Evolutionary conservation across 2,329 filamentous ascomycete species (phyloP).

Genomic region (Colletotrichum tropicicola): DNA sequence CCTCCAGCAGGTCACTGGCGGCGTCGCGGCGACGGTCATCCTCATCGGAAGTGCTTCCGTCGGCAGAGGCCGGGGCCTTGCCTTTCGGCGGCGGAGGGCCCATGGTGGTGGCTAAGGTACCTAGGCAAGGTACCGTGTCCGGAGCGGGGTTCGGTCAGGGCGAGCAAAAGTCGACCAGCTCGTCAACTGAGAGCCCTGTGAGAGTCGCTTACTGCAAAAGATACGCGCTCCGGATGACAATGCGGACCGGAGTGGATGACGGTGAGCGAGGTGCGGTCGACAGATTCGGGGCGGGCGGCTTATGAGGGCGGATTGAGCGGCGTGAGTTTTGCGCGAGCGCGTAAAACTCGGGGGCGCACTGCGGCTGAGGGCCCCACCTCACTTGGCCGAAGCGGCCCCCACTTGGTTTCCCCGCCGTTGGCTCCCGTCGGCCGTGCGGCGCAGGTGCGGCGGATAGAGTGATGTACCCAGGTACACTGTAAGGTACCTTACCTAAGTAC

Average conservation of each 20-base stretch:
- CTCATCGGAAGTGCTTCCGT: not conserved
- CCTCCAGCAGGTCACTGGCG: not conserved
- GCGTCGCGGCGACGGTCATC: not conserved
- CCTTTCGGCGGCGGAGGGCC: not conserved
- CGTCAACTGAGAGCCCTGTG: too few relatives aligned
- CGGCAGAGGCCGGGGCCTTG: not conserved
- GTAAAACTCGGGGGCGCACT: slow-evolving; percentile 18
- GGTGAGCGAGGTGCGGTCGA: not conserved
- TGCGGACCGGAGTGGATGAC: not conserved
- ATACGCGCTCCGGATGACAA: not conserved
- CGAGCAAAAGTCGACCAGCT: not conserved
- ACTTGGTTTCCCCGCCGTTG: not conserved
- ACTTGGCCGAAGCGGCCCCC: not conserved
- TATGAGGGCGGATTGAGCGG: not conserved
- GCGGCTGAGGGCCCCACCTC: slow-evolving; percentile 5
- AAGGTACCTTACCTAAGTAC: too few relatives aligned
- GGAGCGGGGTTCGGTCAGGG: not conserved
- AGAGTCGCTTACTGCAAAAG: not conserved
- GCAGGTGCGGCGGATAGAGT: not conserved
- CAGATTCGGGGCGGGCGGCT: not conserved
- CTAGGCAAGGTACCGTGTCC: too few relatives aligned
- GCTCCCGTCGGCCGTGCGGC: not conserved
- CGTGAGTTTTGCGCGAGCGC: slow-evolving; percentile 20
- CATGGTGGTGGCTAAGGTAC: too few relatives aligned
- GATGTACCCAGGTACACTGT: too few relatives aligned